Evolutionary conservation across 352 stramenopile genomes (phyloP).

Genomic region (Albugo candida): DNA sequence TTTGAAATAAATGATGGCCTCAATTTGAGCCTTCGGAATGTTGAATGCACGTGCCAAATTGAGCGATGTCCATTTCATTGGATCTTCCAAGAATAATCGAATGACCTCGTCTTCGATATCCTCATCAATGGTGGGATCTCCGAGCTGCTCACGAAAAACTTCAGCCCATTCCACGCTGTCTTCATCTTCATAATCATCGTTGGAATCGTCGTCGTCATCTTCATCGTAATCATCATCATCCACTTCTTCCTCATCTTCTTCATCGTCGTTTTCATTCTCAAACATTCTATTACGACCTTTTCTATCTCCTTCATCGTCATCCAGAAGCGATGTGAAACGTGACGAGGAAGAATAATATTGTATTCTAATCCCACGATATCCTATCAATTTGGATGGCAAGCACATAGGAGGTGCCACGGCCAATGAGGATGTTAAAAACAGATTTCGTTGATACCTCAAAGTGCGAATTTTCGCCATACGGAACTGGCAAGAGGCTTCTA

Average conservation of each 20-base stretch:
- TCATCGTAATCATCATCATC: slow-evolving; percentile 11
- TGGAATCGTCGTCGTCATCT: slow-evolving; percentile 12
- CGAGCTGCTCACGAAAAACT: slow-evolving; percentile 37
- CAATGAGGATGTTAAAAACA: no score
- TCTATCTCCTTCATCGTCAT: slow-evolving; percentile 27
- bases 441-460: no score
- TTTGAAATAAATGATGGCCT: slow-evolving; percentile 67
- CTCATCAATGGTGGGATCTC: slow-evolving; percentile 46
- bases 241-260: slow-evolving; percentile 4
- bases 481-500: no score
- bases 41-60: slow-evolving; percentile 67
- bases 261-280: slow-evolving; percentile 2
- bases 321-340: slow-evolving; percentile 51
- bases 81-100: slow-evolving; percentile 72
- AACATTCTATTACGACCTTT: no score
- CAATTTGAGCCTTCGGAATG: slow-evolving; percentile 49
- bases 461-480: no score
- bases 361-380: no score
- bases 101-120: slow-evolving; percentile 55
- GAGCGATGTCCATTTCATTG: slow-evolving; percentile 62
- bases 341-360: slow-evolving; percentile 21
- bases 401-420: no score
- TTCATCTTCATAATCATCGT: slow-evolving; percentile 19
- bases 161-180: slow-evolving; percentile 43
- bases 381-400: no score